Percentiles rank a stretch among this genome's conserved stretches.
Evolutionary conservation across 371 early-diverging fungal species (phyloP).

Genomic region (Syncephalastrum racemosum): DNA sequence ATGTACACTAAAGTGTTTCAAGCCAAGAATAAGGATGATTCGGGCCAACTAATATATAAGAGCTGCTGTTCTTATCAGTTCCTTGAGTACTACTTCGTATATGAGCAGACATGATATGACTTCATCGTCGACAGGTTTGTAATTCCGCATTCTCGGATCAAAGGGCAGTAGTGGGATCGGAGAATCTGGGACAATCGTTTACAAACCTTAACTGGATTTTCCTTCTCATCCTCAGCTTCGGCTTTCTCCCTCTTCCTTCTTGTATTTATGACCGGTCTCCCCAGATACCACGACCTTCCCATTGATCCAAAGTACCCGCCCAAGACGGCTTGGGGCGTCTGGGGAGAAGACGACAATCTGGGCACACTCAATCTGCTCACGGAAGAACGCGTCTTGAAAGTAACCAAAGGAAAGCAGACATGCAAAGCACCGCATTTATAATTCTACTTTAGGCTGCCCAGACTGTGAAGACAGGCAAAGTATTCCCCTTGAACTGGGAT

Average conservation of each 20-base stretch:
- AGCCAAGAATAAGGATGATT: no score
- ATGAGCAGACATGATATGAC: no score
- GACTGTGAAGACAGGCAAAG: conserved; percentile 27
- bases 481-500: conserved; percentile 43
- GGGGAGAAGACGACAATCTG: conserved; percentile 46
- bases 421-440: neutral
- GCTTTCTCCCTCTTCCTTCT: neutral
- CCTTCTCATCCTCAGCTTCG: neutral
- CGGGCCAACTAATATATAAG: no score
- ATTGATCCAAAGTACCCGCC: conserved; percentile 24
- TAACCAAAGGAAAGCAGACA: conserved; percentile 8
- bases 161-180: no score
- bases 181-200: no score
- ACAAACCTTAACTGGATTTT: neutral
- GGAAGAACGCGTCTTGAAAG: conserved; percentile 29
- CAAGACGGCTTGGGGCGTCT: conserved; percentile 43
- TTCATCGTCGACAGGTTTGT: no score
- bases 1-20: no score
- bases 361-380: conserved; percentile 48
- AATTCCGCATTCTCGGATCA: no score
- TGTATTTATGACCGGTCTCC: conserved; percentile 6
- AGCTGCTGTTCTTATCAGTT: no score
- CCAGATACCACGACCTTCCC: conserved; percentile 23
- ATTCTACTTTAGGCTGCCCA: conserved; percentile 5
- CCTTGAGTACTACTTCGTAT: no score